These are phyloP conservation scores for Grosmannia huntii DNA, from an alignment of 2,329 filamentous ascomycete species.

Conservation along the genomic window DNA sequence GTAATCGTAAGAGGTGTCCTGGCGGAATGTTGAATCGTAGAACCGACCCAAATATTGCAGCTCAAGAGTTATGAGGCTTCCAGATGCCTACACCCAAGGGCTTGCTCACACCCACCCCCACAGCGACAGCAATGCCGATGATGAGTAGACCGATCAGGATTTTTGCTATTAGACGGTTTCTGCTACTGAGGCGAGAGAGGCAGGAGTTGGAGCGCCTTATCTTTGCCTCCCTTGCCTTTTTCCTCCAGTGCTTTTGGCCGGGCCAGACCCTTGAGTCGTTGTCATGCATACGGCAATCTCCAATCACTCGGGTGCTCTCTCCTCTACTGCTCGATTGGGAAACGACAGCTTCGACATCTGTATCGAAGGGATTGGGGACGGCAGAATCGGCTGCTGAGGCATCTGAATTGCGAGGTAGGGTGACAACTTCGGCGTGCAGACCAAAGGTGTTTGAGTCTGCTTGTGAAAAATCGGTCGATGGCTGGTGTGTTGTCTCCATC, in stretches of 20 bases:
- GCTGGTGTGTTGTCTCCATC: background rate
- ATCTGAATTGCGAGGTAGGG: conserved; percentile 16
- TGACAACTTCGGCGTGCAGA: background rate
- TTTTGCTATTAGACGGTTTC: conserved; percentile 41
- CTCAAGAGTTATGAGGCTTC: conserved; percentile 20
- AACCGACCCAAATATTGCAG: background rate
- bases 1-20: background rate
- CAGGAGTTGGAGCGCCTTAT: conserved; percentile 37
- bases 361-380: conserved; percentile 40
- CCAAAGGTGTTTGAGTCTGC: background rate
- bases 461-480: background rate
- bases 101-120: conserved; percentile 50
- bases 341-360: conserved; percentile 42
- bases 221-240: conserved; percentile 44
- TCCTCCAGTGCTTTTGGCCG: conserved; percentile 45
- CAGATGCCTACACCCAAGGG: conserved; percentile 47
- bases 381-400: conserved; percentile 32
- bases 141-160: conserved; percentile 39
- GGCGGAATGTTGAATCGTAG: background rate
- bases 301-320: background rate
- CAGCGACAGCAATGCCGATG: conserved; percentile 38
- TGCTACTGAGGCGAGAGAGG: conserved; percentile 38
- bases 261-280: conserved; percentile 48
- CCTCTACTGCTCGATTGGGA: conserved; percentile 20
- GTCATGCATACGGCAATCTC: conserved; percentile 18